phyloP scores from a whole-genome alignment of 352 stramenopile species.

The Globisporangium echinulatum region DNA sequence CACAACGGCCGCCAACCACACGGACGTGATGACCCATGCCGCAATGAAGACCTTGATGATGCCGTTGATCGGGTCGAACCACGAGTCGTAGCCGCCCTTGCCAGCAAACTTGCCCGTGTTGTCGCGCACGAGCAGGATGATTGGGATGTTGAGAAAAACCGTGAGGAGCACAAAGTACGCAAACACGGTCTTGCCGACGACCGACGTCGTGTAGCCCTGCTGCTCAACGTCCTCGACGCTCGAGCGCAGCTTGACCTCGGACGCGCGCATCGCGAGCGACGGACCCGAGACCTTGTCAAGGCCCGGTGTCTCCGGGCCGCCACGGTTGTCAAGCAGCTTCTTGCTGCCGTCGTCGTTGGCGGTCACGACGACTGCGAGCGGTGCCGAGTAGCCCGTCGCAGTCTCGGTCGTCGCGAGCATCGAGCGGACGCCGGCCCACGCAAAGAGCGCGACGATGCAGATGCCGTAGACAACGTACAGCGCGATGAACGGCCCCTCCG shows the following conservation, averaged over 20 bases:
- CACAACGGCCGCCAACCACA: slow-evolving; percentile 49
- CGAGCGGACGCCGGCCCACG: slow-evolving; percentile 22
- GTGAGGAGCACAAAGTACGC: slow-evolving; percentile 55
- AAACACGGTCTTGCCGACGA: slow-evolving; percentile 36
- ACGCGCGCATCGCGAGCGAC: slow-evolving; percentile 34
- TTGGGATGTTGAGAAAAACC: slow-evolving; percentile 43
- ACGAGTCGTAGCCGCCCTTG: slow-evolving; percentile 25
- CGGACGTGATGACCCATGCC: slow-evolving; percentile 40
- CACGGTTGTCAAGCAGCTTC: slow-evolving; percentile 52
- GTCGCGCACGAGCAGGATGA: slow-evolving; percentile 48
- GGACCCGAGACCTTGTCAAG: slow-evolving; percentile 22
- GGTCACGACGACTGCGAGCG: slow-evolving; percentile 7
- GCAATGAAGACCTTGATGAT: slow-evolving; percentile 62
- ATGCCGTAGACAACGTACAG: slow-evolving; percentile 47
- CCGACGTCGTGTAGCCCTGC: slow-evolving; percentile 39
- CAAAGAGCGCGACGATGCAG: slow-evolving; percentile 25
- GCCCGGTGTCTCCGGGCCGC: slow-evolving; percentile 37
- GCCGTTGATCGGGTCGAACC: slow-evolving; percentile 44
- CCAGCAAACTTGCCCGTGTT: slow-evolving; percentile 47
- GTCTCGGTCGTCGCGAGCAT: background rate
- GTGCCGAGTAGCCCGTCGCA: background rate
- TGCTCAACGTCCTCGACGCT: slow-evolving; percentile 46
- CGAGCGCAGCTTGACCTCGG: slow-evolving; percentile 37
- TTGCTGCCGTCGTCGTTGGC: slow-evolving; percentile 31
- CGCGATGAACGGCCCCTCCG: slow-evolving; percentile 33